Percentiles rank a stretch among this genome's conserved stretches.
phyloP scores from a whole-genome alignment of 768 basidiomycete species.

The Tylopilus rubrobrunneus region DNA sequence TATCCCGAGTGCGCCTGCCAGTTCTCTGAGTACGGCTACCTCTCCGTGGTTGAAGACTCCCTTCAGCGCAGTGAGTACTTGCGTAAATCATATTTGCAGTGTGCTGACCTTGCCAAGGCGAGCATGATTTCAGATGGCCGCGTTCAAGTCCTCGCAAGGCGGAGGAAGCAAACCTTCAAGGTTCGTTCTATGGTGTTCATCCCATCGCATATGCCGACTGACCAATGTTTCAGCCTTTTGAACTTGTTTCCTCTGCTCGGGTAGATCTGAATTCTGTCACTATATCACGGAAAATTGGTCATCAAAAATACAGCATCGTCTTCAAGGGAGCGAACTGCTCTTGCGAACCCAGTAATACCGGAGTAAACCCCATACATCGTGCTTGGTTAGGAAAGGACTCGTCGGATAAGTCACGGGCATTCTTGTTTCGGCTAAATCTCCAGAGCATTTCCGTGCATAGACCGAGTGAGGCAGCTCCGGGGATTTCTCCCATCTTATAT shows the following conservation, averaged over 20 bases:
- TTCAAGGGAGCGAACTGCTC: constrained; percentile 39
- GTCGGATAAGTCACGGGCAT: constrained; percentile 37
- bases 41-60: constrained; percentile 29
- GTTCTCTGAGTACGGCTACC: constrained; percentile 3
- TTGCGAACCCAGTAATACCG: constrained; percentile 47
- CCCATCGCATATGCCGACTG: neutral
- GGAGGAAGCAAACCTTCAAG: constrained; percentile 16
- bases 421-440: constrained; percentile 42
- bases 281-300: constrained; percentile 36
- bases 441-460: constrained; percentile 46
- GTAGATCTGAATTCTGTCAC: constrained; percentile 47
- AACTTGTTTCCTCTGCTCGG: constrained; percentile 36
- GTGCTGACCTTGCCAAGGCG: constrained; percentile 16
- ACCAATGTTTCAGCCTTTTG: constrained; percentile 14
- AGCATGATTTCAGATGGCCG: constrained; percentile 14
- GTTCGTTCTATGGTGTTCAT: constrained; percentile 9
- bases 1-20: neutral
- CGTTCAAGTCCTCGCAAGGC: constrained; percentile 8
- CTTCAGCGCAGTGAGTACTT: constrained; percentile 21
- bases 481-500: constrained; percentile 22
- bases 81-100: neutral
- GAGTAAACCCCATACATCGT: constrained; percentile 42
- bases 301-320: constrained; percentile 39
- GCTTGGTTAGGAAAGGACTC: constrained; percentile 52
- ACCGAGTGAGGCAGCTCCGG: constrained; percentile 32